Base-by-base conservation (phyloP, 176 grass and related monocot genomes). In the Phoenix dactylifera region DNA sequence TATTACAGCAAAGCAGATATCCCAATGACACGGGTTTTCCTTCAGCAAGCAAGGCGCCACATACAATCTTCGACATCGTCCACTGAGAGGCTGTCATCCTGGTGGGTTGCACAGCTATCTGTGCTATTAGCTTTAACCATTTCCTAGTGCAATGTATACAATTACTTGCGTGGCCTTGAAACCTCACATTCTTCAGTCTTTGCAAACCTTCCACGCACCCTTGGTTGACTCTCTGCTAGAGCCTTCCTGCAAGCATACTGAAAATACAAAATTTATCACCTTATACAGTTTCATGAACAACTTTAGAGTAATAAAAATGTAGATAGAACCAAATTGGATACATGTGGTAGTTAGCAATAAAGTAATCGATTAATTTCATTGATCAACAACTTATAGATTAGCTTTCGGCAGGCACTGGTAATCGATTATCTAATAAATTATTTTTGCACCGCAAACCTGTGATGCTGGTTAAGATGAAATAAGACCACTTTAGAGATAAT, bases 161-260 rank as follows among this genome's bases (percentile, higher is more conserved):
- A 48, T 58, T 26, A 78, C 76, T 73, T 80, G 52, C 60, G 81
- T 22, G 84, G 75, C 74, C 80, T 93, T 14, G 65, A 39, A 19
- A 39, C 18, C 18, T 68, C 26, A 18, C 26, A 26, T 22, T 55
- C 26, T 55, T 68, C 65, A 3, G 51, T 56, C 65, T 48, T 68
- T 7, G 65, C 65, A 44, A 68, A 68, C 28, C 65, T 68, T 57
- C 65, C 65, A 7, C 65, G 52, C 0, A 68, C 53, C 28, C 65
- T 68, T 15, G 26, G 65, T 28, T 68, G 65, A 16, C 29, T 68
- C 9, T 68, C 65, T 44, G 65, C 65, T 55, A 68, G 52, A 22
- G 28, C 65, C 26, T 68, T 68, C 52, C 65, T 56, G 65, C 65
- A 68, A 35, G 65, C 52, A 48, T 68, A 68, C 65, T 68, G 52